Evolutionary conservation across 441 rosid genomes (phyloP).

Genomic region (Gossypium gossypioides): DNA sequence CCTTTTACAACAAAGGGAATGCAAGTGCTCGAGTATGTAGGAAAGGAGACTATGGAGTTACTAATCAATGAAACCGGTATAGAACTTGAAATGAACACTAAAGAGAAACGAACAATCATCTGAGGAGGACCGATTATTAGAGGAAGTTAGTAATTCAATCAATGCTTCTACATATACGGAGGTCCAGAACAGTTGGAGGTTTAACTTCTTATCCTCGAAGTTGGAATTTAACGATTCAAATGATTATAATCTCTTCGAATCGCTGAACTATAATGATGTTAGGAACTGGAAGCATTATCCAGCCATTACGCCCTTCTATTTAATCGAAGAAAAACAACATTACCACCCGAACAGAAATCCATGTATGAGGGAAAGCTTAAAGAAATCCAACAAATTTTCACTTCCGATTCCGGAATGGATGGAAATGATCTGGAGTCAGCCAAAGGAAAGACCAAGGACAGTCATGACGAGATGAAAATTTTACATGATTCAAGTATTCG

Average conservation of each 20-base stretch:
- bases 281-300: conserved; percentile 91
- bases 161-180: conserved; percentile 95
- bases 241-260: conserved; percentile 11
- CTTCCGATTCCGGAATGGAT: conserved; percentile 43
- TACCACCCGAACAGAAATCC: conserved; percentile 63
- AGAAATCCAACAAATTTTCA: conserved; percentile 66
- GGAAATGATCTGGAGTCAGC: conserved; percentile 41
- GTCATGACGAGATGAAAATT: conserved; percentile 61
- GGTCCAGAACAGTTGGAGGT: conserved; percentile 99
- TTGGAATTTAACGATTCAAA: conserved; percentile 14
- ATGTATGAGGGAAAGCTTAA: conserved; percentile 64
- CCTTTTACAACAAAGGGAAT: conserved; percentile 87
- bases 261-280: conserved; percentile 22
- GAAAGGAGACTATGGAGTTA: conserved; percentile 95
- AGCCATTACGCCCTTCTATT: conserved; percentile 74
- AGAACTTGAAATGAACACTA: conserved; percentile 46
- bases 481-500: conserved; percentile 67
- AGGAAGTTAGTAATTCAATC: conserved; percentile 87
- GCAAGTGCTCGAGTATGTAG: conserved; percentile 87
- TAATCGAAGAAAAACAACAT: conserved; percentile 73
- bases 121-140: conserved; percentile 61
- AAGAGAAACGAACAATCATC: conserved; percentile 27
- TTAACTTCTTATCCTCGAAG: conserved; percentile 14
- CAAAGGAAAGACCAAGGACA: conserved; percentile 76
- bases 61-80: conserved; percentile 76